phyloP scores from a whole-genome alignment of 2,329 filamentous ascomycete species.

The Pezicula rhizophila region DNA sequence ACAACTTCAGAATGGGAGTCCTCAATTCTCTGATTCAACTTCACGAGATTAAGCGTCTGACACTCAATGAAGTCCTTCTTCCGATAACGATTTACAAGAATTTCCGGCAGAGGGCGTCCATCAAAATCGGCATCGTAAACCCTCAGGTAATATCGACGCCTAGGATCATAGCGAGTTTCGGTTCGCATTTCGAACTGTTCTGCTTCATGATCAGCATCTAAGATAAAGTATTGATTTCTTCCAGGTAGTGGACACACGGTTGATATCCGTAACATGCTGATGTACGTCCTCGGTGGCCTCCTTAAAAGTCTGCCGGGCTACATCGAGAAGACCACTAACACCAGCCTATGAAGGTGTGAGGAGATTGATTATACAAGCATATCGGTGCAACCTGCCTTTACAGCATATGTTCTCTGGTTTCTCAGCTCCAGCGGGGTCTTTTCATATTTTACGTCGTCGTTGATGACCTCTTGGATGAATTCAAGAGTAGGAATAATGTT shows the following conservation, averaged over 20 bases:
- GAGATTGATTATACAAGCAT: background rate
- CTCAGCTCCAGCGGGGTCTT: constrained; percentile 76
- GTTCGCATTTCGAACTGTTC: constrained; percentile 47
- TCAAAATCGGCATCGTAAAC: constrained; percentile 59
- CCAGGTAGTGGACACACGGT: constrained; percentile 39
- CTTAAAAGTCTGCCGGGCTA: constrained; percentile 83
- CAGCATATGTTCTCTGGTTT: constrained; percentile 85
- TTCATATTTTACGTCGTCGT: constrained; percentile 74
- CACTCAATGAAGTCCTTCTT: constrained; percentile 78
- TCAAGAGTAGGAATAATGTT: constrained; percentile 54
- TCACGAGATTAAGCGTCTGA: constrained; percentile 77
- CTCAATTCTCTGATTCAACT: constrained; percentile 70
- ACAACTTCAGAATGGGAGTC: constrained; percentile 82
- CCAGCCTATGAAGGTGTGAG: constrained; percentile 50
- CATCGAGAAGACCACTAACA: constrained; percentile 79
- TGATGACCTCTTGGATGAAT: constrained; percentile 65
- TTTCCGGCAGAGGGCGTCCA: constrained; percentile 49
- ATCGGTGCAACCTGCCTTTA: constrained; percentile 50
- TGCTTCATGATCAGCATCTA: constrained; percentile 9
- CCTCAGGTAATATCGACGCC: constrained; percentile 74
- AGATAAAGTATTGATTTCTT: background rate
- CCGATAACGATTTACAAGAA: constrained; percentile 71
- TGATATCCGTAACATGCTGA: constrained; percentile 62
- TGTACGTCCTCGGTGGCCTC: constrained; percentile 77
- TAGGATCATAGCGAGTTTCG: constrained; percentile 69